These are phyloP conservation scores for Chaetomium sp. DNA, from an alignment of 2,329 filamentous ascomycete species.

Conservation along the genomic window DNA sequence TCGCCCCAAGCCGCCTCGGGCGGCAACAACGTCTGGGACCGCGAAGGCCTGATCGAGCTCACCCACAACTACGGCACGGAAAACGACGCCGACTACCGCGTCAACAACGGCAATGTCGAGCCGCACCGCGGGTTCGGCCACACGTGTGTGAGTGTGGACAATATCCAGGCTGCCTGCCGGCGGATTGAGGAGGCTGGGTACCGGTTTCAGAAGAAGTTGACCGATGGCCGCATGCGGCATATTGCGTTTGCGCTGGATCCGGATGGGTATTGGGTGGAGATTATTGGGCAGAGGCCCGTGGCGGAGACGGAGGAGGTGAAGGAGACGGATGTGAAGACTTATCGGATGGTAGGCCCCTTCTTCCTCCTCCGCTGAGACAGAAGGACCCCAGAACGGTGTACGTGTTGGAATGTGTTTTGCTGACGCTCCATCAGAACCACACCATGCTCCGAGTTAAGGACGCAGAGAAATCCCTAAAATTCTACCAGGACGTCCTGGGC, in stretches of 20 bases:
- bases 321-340: constrained; percentile 66
- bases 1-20: constrained; percentile 65
- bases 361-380: not conserved
- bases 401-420: not conserved
- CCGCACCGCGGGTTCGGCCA: constrained; percentile 81
- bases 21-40: constrained; percentile 67
- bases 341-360: constrained; percentile 53
- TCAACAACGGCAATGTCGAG: constrained; percentile 87
- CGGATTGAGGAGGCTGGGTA: constrained; percentile 86
- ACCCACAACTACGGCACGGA: constrained; percentile 85
- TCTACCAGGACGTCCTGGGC: constrained; percentile 80
- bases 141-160: constrained; percentile 74
- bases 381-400: no score
- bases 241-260: constrained; percentile 91
- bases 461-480: constrained; percentile 64
- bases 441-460: constrained; percentile 95
- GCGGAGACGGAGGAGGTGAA: constrained; percentile 66
- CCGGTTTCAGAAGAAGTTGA: constrained; percentile 89
- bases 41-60: constrained; percentile 85
- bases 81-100: constrained; percentile 68
- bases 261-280: constrained; percentile 81
- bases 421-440: constrained; percentile 54
- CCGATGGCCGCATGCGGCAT: constrained; percentile 76
- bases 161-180: constrained; percentile 84
- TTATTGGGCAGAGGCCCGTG: constrained; percentile 65